A percentile compares a stretch with the other conserved stretches of the same genome.
Evolutionary conservation across 306 rosid species (phyloP).

Genomic region (Bauhinia variegata): DNA sequence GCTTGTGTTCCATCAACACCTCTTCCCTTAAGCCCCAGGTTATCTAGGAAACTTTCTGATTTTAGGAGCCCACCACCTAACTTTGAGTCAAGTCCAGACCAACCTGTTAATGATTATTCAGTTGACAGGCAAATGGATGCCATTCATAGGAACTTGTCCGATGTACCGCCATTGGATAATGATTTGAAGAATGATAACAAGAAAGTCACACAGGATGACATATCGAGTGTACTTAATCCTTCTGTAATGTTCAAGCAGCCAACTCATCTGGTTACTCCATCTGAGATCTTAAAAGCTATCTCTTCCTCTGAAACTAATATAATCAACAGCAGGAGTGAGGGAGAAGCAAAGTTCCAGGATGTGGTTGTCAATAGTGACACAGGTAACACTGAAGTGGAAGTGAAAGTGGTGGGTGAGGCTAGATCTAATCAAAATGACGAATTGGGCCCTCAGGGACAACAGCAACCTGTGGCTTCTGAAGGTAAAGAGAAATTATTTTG

Average conservation of each 20-base stretch:
- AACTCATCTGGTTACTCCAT: conserved; percentile 90
- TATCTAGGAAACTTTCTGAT: conserved; percentile 83
- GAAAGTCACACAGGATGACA: conserved; percentile 68
- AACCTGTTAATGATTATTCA: conserved; percentile 61
- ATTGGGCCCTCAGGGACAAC: conserved; percentile 56
- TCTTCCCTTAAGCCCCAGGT: conserved; percentile 83
- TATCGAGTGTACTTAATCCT: conserved; percentile 61
- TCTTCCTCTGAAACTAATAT: conserved; percentile 72
- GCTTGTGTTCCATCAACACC: conserved; percentile 70
- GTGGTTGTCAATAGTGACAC: conserved; percentile 60
- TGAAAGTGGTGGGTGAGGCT: conserved; percentile 78
- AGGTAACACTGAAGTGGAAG: conserved; percentile 80
- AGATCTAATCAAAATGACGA: conserved; percentile 65
- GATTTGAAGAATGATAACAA: conserved; percentile 62
- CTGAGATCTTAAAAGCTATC: conserved; percentile 74
- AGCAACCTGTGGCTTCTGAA: conserved; percentile 55
- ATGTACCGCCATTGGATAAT: conserved; percentile 54
- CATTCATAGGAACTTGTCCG: conserved; percentile 63
- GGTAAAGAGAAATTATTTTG: conserved; percentile 74
- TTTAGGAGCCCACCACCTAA: conserved; percentile 67
- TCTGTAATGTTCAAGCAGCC: conserved; percentile 78
- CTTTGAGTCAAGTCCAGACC: conserved; percentile 57
- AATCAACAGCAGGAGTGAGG: conserved; percentile 64
- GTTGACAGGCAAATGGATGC: conserved; percentile 75
- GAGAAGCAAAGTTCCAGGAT: conserved; percentile 74